Percentiles rank a stretch among this genome's conserved stretches.
phyloP scores from a whole-genome alignment of 1,284 basidiomycete species.

The Cystobasidiaceae sp. region DNA sequence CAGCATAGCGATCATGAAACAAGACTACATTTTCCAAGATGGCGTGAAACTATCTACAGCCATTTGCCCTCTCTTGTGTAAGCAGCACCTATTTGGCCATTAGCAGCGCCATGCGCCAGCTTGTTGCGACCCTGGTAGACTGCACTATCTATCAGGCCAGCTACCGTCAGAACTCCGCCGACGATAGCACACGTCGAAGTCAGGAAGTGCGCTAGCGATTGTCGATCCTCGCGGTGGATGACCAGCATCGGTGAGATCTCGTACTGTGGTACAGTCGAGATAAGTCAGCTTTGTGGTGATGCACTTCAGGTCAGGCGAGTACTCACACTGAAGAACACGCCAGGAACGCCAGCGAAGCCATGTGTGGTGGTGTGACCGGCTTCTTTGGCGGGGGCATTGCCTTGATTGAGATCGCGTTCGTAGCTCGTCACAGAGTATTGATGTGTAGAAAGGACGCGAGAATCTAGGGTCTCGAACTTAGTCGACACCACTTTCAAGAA shows the following conservation, averaged over 20 bases:
- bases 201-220: slow-evolving; percentile 94
- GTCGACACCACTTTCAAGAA: slow-evolving; percentile 97
- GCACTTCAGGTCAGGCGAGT: neutral
- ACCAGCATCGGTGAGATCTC: slow-evolving; percentile 97
- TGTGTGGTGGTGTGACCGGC: slow-evolving; percentile 60
- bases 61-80: slow-evolving; percentile 29
- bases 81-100: slow-evolving; percentile 22
- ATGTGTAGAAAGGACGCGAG: slow-evolving; percentile 50
- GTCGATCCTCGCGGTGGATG: slow-evolving; percentile 80
- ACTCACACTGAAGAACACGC: slow-evolving; percentile 67
- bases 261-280: slow-evolving; percentile 50
- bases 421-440: slow-evolving; percentile 87
- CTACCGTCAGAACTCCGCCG: slow-evolving; percentile 92
- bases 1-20: too few relatives aligned
- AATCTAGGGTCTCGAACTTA: slow-evolving; percentile 75
- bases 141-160: slow-evolving; percentile 80
- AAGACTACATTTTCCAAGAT: too few relatives aligned
- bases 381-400: slow-evolving; percentile 37
- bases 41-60: slow-evolving; percentile 11
- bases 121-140: slow-evolving; percentile 55
- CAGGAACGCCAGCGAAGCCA: slow-evolving; percentile 60
- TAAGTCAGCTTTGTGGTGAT: slow-evolving; percentile 13
- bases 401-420: slow-evolving; percentile 65
- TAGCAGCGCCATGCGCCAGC: slow-evolving; percentile 13
- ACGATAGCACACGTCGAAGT: slow-evolving; percentile 98